phyloP scores from a whole-genome alignment of 495 filamentous ascomycete species.

The Daldinia decipiens region DNA sequence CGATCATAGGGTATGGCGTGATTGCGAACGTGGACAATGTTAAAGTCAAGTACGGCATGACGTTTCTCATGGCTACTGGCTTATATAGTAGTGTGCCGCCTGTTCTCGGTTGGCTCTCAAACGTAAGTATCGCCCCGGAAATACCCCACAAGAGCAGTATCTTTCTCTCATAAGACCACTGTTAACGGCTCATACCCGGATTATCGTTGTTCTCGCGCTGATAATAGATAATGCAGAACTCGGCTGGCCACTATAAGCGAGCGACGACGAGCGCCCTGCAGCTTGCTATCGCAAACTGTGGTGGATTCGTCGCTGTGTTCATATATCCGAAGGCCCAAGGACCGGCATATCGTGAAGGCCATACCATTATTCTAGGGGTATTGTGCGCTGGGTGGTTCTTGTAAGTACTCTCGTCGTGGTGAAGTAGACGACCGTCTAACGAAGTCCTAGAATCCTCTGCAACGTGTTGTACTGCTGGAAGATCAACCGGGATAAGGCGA shows the following conservation, averaged over 20 bases:
- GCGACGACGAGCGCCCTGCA: conserved; percentile 58
- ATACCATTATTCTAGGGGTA: conserved; percentile 67
- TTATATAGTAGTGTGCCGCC: conserved; percentile 83
- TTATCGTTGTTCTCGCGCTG: conserved; percentile 2
- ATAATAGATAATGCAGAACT: conserved; percentile 46
- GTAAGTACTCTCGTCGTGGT: conserved; percentile 57
- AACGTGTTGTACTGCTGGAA: conserved; percentile 75
- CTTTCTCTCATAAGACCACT: neutral
- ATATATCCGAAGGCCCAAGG: conserved; percentile 65
- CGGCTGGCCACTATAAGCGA: conserved; percentile 58
- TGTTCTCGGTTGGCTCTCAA: conserved; percentile 74
- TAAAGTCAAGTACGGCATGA: conserved; percentile 77
- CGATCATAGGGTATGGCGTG: conserved; percentile 76
- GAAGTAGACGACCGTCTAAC: conserved; percentile 25
- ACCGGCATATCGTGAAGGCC: conserved; percentile 61
- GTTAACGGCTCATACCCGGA: neutral
- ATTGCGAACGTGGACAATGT: conserved; percentile 64
- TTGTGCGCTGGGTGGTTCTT: conserved; percentile 71
- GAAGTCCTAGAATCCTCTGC: conserved; percentile 61
- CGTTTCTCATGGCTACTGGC: conserved; percentile 74
- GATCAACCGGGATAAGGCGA: conserved; percentile 71
- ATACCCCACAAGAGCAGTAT: neutral
- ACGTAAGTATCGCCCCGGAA: conserved; percentile 40
- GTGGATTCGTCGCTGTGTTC: conserved; percentile 66
- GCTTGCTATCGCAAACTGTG: conserved; percentile 61